A percentile compares a stretch with the other conserved stretches of the same genome.
Evolutionary conservation across 331 rosid genomes (phyloP).

Genomic region (Acacia pycnantha): DNA sequence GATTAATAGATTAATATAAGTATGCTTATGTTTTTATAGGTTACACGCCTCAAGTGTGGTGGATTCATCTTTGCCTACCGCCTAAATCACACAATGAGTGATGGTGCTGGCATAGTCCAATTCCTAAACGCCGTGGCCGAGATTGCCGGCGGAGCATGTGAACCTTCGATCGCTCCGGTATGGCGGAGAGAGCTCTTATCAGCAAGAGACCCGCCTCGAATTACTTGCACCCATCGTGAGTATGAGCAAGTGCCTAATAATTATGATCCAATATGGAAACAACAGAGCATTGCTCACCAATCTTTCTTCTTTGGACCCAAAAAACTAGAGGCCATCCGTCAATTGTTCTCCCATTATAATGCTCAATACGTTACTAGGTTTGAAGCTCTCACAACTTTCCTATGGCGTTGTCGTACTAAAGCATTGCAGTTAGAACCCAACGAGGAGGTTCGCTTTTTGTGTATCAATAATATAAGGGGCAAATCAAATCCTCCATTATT

Average conservation of each 20-base stretch:
- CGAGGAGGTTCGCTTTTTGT: neutral
- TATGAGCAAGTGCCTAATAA: neutral
- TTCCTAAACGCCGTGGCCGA: constrained; percentile 13
- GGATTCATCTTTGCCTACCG: constrained; percentile 4
- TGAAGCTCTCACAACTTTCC: constrained; percentile 28
- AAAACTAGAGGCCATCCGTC: constrained; percentile 6
- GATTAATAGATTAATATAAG: too few relatives aligned
- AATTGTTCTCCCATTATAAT: neutral
- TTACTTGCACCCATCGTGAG: neutral
- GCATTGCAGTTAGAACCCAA: neutral
- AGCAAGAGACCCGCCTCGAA: neutral
- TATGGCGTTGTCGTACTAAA: neutral
- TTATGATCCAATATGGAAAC: neutral
- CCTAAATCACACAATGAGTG: constrained; percentile 17
- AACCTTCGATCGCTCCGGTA: neutral
- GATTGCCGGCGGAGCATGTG: neutral
- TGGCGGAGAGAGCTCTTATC: neutral
- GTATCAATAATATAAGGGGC: too few relatives aligned
- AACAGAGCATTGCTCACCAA: neutral
- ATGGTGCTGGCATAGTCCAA: neutral
- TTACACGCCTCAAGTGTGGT: constrained; percentile 33
- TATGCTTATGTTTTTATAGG: neutral
- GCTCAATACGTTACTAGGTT: neutral
- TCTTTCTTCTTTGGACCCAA: neutral
- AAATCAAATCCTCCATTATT: neutral